Base-by-base conservation (phyloP, 768 basidiomycete species). In the Auricularia sp. region DNA sequence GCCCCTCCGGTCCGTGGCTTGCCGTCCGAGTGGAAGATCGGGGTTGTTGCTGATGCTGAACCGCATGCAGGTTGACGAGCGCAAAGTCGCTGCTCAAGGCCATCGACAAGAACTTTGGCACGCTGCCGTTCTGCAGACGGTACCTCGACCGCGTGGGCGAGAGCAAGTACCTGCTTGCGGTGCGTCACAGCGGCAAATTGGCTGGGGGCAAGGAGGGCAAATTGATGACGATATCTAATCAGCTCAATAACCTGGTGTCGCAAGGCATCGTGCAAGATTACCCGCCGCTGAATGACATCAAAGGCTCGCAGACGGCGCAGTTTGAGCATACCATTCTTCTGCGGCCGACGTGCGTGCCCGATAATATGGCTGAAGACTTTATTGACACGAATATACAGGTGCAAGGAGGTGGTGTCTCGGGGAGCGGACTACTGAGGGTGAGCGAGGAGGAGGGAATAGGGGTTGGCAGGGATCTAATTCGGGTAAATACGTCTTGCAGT, bases 101-200 rank as follows among this genome's bases (percentile, higher is more conserved):
- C 3, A 98, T 99, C 74, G 88, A 91, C 71, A 88, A 84, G 74
- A 88, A 91, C 74, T 99, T 99, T 73, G 95, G 93, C 35, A 96
- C 96, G 11, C 76, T 98, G 66, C 95, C 97, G 3, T 99, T 91
- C 76, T 98, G 96, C 74, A 84, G 95, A 69, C 82, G 97, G 66
- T 99, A 99, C 75, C 83, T 99, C 21, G 97, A 98, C 71, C 86
- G 95, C 33, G 77, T 80, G 3, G 97, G 97, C 14, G 94, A 98
- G 78, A 92, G 84, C 78, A 93, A 89, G 74, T 96, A 99, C 74
- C 78, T 98, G 21, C 79, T 98, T 47, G 96, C 91, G 64, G 92
- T 97, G 64, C 65, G 83, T 77, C 23, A 6, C 33, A 61, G 47
- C 63, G 18, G 6, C 47, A 51, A 51, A 18, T 18, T 51, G 14